phyloP scores from a whole-genome alignment of 2,329 filamentous ascomycete species.

The Pseudopyricularia javanii region DNA sequence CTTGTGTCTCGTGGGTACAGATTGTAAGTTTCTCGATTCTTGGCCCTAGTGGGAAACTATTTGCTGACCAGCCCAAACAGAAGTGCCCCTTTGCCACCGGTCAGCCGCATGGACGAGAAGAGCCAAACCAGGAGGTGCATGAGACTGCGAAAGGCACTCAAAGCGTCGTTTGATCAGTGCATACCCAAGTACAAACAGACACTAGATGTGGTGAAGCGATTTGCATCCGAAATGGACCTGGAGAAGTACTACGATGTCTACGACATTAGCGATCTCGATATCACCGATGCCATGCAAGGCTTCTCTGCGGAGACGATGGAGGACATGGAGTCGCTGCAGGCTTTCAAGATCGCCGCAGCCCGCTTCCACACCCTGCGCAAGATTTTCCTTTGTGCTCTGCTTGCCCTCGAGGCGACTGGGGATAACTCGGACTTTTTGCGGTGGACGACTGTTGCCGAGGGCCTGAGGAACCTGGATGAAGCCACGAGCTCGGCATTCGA shows the following conservation, averaged over 20 bases:
- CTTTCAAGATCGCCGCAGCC: conserved; percentile 69
- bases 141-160: conserved; percentile 66
- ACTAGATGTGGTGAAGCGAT: conserved; percentile 53
- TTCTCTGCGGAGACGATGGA: conserved; percentile 50
- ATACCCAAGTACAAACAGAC: conserved; percentile 63
- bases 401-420: conserved; percentile 75
- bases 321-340: conserved; percentile 64
- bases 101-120: conserved; percentile 78
- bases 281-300: conserved; percentile 54
- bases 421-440: conserved; percentile 63
- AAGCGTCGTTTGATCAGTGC: conserved; percentile 54
- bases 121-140: conserved; percentile 68
- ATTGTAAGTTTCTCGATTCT: conserved; percentile 40
- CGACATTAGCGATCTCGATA: conserved; percentile 62
- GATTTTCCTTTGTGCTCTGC: conserved; percentile 75
- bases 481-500: conserved; percentile 50
- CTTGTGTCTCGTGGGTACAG: conserved; percentile 83
- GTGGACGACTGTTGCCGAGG: conserved; percentile 68
- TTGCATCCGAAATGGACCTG: conserved; percentile 69
- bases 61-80: conserved; percentile 27
- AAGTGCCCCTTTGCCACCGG: conserved; percentile 81
- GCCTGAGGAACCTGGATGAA: conserved; percentile 53
- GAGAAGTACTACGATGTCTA: conserved; percentile 91
- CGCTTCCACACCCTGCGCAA: conserved; percentile 72
- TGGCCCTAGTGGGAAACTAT: too few relatives aligned